These are phyloP conservation scores for Orbilia javanica DNA, from an alignment of 2,329 filamentous ascomycete genomes.

Conservation along the genomic window DNA sequence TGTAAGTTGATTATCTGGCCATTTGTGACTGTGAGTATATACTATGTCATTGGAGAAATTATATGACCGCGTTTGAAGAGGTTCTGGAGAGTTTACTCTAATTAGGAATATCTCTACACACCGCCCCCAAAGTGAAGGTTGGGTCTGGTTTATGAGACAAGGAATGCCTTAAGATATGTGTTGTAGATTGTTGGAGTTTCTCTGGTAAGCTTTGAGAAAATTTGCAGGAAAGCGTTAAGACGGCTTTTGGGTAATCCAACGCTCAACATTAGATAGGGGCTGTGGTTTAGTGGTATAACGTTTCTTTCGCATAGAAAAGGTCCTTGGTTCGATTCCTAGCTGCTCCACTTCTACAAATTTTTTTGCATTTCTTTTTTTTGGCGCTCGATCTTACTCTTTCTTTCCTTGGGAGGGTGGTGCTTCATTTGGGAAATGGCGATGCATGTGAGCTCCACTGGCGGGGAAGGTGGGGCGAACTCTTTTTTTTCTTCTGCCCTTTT, in stretches of 20 bases:
- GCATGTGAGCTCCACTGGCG: not conserved
- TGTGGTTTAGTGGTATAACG: conserved; percentile 32
- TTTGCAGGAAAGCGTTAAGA: not conserved
- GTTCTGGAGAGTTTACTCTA: no score
- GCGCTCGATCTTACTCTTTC: not conserved
- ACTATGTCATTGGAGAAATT: no score
- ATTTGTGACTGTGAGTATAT: no score
- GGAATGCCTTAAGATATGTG: no score
- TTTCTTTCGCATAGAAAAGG: conserved; percentile 33
- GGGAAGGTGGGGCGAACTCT: conserved; percentile 14
- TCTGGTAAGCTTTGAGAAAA: not conserved
- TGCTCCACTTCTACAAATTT: not conserved
- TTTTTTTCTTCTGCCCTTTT: no score
- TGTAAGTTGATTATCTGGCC: no score
- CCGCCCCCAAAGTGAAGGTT: no score
- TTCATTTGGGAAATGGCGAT: not conserved
- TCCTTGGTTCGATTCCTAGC: conserved; percentile 32
- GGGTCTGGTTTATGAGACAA: no score
- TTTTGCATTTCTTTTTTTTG: not conserved
- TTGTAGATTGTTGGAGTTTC: not conserved
- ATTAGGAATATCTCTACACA: no score
- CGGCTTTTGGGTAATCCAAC: not conserved
- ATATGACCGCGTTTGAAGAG: no score
- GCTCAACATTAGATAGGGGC: not conserved
- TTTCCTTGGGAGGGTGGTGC: not conserved